These are phyloP conservation scores for Grosmannia serpens DNA, from an alignment of 2,329 filamentous ascomycete genomes.

Conservation along the genomic window DNA sequence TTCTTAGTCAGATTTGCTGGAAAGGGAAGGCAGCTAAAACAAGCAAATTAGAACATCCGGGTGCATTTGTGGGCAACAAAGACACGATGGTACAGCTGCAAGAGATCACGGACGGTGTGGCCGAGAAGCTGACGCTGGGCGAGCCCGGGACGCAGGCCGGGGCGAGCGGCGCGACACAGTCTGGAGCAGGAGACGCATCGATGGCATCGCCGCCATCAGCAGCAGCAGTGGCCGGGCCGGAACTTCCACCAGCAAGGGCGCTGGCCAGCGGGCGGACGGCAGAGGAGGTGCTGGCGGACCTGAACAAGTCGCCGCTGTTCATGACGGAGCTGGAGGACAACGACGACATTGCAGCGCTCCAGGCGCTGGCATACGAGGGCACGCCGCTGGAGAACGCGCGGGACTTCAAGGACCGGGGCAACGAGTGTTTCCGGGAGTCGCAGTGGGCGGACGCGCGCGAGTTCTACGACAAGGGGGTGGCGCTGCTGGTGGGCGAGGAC, in stretches of 20 bases:
- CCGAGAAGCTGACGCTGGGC: slow-evolving; percentile 6
- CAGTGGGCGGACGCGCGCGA: slow-evolving; percentile 76
- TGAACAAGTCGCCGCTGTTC: slow-evolving; percentile 67
- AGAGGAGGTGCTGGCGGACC: slow-evolving; percentile 43
- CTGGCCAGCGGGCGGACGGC: slow-evolving; percentile 33
- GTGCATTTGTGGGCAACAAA: neutral
- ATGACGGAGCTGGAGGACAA: slow-evolving; percentile 93
- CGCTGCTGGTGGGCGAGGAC: slow-evolving; percentile 56
- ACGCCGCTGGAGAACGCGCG: slow-evolving; percentile 70
- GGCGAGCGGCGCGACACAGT: too few relatives aligned
- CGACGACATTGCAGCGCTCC: slow-evolving; percentile 71
- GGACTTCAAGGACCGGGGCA: slow-evolving; percentile 85
- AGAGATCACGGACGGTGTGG: slow-evolving; percentile 11
- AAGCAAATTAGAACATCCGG: neutral
- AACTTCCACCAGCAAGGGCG: slow-evolving; percentile 34
- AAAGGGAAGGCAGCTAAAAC: neutral
- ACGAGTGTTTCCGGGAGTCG: slow-evolving; percentile 68
- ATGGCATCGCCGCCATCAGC: neutral
- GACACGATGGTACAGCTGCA: slow-evolving; percentile 11
- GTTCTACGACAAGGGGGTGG: slow-evolving; percentile 81
- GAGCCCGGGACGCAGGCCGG: neutral
- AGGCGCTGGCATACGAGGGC: slow-evolving; percentile 86
- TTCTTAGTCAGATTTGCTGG: neutral
- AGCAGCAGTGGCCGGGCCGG: slow-evolving; percentile 18
- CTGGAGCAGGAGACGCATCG: too few relatives aligned